Evolutionary conservation across 2,329 filamentous ascomycete species (phyloP), one percentile per base, ranked within the genome.

Genomic region (Ceratocystis huliohia): DNA sequence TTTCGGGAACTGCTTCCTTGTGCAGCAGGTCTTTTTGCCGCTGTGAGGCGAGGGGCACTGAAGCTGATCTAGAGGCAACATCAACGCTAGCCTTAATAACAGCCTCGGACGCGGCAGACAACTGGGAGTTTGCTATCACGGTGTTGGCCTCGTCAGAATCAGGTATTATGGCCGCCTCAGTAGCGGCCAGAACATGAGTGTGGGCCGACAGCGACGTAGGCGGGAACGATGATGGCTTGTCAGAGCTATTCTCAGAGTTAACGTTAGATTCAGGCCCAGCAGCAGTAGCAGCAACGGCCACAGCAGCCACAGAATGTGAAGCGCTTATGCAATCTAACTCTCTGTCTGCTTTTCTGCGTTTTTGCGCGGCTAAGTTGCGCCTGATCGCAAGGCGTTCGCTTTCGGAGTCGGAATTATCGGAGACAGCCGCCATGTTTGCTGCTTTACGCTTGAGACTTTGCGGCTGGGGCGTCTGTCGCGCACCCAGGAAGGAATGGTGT

Each of bases 1-100:
- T 68, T 20, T 68, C 67, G 15, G 67, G 67, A 15, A 68, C 67
- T 28, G 61, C 25, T 17, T 68, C 67, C n/a, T 66, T 64, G 30
- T 46, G 20, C 3, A 45, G 22, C 22, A 45, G 30, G 3, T 64
- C 64, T 22, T 30, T 46, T 22, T 66, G 61, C 7, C 61, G 41
- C 20, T 65, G 46, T 6, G 64, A 61, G 6, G 56, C 25, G 1
- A 37, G n/a, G 25, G 25, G 20, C 1, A 25, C 64, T 8, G 59
- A 56, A 22, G 61, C 50, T 4, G 33, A n/a, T 17, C 45, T 56
- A n/a, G 59, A 56, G 3, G 28, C 53, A 13, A 17, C 15, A 4
- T 64, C 67, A n/a, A 25, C 45, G 22, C 61, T 64, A 25, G 67
- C 61, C 61, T 44, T 56, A 25, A 65, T 65, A 7, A 62, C 25